A percentile compares a stretch with the other conserved stretches of the same genome.
Evolutionary conservation across 1,284 basidiomycete species (phyloP).

Genomic region (Trichosporon sp.): DNA sequence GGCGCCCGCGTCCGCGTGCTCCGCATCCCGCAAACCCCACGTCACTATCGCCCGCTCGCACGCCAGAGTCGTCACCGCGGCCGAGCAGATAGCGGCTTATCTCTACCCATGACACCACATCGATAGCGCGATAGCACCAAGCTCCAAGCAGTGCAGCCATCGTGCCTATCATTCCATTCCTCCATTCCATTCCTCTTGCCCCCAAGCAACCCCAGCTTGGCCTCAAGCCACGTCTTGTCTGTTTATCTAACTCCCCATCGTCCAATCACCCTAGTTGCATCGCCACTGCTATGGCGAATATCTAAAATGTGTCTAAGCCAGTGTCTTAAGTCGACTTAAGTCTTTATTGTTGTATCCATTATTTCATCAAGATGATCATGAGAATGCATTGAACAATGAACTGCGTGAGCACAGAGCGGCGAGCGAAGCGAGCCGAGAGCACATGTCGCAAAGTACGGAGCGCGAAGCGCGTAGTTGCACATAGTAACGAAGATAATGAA

Average conservation of each 20-base stretch:
- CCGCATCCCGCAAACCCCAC: too few relatives aligned
- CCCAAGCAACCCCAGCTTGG: not conserved
- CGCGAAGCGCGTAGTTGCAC: too few relatives aligned
- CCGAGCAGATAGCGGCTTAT: too few relatives aligned
- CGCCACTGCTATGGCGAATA: not conserved
- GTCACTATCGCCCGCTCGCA: too few relatives aligned
- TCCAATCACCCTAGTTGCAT: not conserved
- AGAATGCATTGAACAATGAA: not conserved
- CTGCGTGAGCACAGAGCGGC: not conserved
- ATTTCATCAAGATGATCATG: not conserved
- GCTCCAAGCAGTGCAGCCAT: too few relatives aligned
- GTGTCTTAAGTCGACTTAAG: too few relatives aligned
- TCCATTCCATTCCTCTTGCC: not conserved
- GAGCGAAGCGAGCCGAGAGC: not conserved
- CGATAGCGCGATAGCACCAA: not conserved
- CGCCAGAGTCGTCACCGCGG: too few relatives aligned
- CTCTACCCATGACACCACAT: too few relatives aligned
- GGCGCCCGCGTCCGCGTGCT: too few relatives aligned
- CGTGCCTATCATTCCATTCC: not conserved
- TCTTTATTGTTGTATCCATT: slow-evolving; percentile 1
- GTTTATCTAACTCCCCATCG: not conserved
- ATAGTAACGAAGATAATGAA: too few relatives aligned
- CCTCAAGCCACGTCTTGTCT: too few relatives aligned
- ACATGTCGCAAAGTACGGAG: too few relatives aligned
- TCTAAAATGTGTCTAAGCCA: not conserved